Evolutionary conservation across 148 eudicot species (phyloP).

Genomic region (Silene latifolia): DNA sequence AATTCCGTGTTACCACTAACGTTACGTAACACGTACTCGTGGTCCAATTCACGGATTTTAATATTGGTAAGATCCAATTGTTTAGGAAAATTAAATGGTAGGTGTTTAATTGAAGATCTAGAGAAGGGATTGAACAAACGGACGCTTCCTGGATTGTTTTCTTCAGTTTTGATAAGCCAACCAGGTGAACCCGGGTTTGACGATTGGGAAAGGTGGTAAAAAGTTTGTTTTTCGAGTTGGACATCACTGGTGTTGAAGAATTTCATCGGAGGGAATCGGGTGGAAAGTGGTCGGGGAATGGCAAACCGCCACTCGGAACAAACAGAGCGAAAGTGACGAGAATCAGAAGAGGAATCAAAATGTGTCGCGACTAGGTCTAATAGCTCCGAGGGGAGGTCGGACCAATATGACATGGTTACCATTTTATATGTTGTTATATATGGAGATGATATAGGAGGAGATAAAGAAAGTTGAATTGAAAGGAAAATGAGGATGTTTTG

Average conservation of each 20-base stretch:
- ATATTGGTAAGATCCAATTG: constrained; percentile 21
- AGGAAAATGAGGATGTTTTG: too few species aligned
- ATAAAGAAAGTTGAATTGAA: neutral
- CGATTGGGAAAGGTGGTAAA: constrained; percentile 9
- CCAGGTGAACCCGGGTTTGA: neutral
- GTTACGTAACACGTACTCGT: constrained; percentile 29
- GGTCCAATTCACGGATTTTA: constrained; percentile 21
- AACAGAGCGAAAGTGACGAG: constrained; percentile 27
- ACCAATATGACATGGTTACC: constrained; percentile 22
- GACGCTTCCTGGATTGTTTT: constrained; percentile 13
- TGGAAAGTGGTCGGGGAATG: constrained; percentile 5
- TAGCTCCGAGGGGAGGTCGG: constrained; percentile 30
- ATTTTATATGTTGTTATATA: neutral
- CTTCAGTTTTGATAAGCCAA: constrained; percentile 33
- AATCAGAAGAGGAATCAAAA: constrained; percentile 14
- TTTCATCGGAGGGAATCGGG: constrained; percentile 10
- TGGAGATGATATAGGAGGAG: neutral
- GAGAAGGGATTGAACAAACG: constrained; percentile 26
- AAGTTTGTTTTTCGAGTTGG: constrained; percentile 21
- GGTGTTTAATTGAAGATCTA: constrained; percentile 12
- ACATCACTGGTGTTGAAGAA: constrained; percentile 6
- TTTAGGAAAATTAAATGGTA: constrained; percentile 12
- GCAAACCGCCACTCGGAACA: constrained; percentile 27
- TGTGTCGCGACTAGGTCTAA: constrained; percentile 20
- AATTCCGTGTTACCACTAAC: constrained; percentile 8